Conservation (phyloP, 345 rosid species). For the Populus ilicifolia region DNA sequence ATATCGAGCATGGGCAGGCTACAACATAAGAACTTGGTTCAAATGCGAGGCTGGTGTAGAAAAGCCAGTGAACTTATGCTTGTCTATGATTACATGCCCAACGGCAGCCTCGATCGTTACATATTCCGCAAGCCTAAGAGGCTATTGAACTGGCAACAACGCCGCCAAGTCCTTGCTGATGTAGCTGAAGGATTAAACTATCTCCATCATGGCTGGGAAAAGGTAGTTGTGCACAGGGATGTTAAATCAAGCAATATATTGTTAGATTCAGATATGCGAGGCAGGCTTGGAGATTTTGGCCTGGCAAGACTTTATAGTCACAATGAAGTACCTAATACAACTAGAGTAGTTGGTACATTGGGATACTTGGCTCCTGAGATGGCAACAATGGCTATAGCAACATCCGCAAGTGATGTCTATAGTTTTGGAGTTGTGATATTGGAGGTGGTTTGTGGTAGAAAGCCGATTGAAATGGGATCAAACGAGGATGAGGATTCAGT, state of each 20-base stretch:
- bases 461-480: constrained; percentile 50
- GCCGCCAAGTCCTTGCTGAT: constrained; percentile 58
- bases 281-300: constrained; percentile 82
- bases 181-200: constrained; percentile 79
- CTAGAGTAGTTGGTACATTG: constrained; percentile 80
- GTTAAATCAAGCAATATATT: constrained; percentile 79
- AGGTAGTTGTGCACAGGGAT: constrained; percentile 80
- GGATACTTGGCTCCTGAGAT: constrained; percentile 88
- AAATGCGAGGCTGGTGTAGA: constrained; percentile 86
- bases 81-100: constrained; percentile 86
- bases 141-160: constrained; percentile 52
- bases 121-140: constrained; percentile 56
- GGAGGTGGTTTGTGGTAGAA: constrained; percentile 75
- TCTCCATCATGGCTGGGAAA: constrained; percentile 90
- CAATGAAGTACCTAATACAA: constrained; percentile 71
- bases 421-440: constrained; percentile 84
- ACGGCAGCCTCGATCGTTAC: constrained; percentile 70
- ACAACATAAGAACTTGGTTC: constrained; percentile 79
- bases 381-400: constrained; percentile 49
- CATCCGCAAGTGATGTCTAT: constrained; percentile 69
- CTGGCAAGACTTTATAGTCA: constrained; percentile 71
- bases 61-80: constrained; percentile 71
- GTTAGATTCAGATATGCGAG: constrained; percentile 76
- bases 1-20: constrained; percentile 84
- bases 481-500: constrained; percentile 53